Base-by-base conservation (phyloP, 768 basidiomycete genomes). In the Xerocomellus dryophilus region DNA sequence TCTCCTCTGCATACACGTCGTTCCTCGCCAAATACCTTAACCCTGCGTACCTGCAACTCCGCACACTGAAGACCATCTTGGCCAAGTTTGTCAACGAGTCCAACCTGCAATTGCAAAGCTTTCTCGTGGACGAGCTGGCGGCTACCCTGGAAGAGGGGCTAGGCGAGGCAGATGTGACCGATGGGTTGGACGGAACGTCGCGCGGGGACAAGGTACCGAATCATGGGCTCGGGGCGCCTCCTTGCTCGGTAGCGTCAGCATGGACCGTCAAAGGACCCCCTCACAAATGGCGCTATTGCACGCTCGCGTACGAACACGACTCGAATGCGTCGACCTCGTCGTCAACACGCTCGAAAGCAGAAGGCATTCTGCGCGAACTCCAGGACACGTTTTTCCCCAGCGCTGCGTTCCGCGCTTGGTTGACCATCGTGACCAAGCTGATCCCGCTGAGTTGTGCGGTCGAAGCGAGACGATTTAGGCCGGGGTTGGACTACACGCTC, bases 401-500 rank as follows among this genome's bases (percentile, higher is more conserved):
- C 27, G 61, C 76, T 12, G 88, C 91, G 17, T 95, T 95, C 79
- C 81, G 93, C 47, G 84, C 89, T n/a, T 98, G 94, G 94, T 73
- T 97, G 36, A 78, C 82, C 17, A 76, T 81, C 47, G 82, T 96
- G 42, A 85, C 86, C 42, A 75, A 78, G 31, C 64, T 96, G 54
- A 75, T 94, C 51, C 89, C 92, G 20, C 71, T 90, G 64, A 78
- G 83, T 39, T 82, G 88, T 70, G 69, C 79, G 12, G 81, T 83
- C n/a, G 87, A 93, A 73, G 92, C 91, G 44, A 76, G 96, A 61
- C 76, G 96, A 50, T 95, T 98, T 71, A 76, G 95, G 54, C 92
- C 93, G 1, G 96, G 94, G 2, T 74, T 98, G 61, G 96, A 97
- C 69, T 98, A 98, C 68, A 95, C 94, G 41, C 82, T 98, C 3